Base-by-base conservation (phyloP, 2,329 filamentous ascomycete species). In the Penicillium sp. region DNA sequence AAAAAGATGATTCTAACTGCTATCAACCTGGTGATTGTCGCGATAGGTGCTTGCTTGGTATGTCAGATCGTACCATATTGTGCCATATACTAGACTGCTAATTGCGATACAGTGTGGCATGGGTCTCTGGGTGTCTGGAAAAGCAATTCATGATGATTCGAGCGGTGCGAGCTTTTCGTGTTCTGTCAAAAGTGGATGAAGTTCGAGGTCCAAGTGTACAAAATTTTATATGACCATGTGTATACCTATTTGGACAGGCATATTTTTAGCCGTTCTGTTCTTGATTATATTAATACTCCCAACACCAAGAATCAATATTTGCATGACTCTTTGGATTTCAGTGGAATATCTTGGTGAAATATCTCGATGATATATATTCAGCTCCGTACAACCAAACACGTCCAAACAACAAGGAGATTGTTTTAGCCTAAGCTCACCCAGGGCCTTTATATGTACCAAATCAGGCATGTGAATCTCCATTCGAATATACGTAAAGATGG, bases 71-170 rank as follows among this genome's bases (percentile, higher is more conserved):
- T 8, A 1, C 1, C 14, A 25, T 30, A 0, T 11, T 22, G 1
- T 1, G 4, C 19, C 8, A 3, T n/a, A 4, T 5, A 5, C 17
- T 16, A 11, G 1, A 44, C 6, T 12, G 4, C 28, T 38, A 28
- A 37, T 22, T 5, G 8, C 17, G 0, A 17, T 12, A 2, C 1
- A 56, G 54, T 61, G 60, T 35, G 60, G 57, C 8, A 62, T 62
- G 59, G 60, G 59, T 6, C 41, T 62, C 3, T 62, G 60, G 59
- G 57, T 56, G 1, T 61, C 59, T 36, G 60, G 59, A 1, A 59
- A 60, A 38, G 56, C 60, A 2, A 61, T 62, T 16, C 59, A 62
- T 6, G 55, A 61, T 4, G 36, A 55, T 36, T 16, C 44, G 0
- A 54, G 46, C 28, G 51, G 50, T n/a, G 43, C 59, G 1, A 61